Evolutionary conservation across 106 monocot species (phyloP).

Genomic region (Allium fistulosum): DNA sequence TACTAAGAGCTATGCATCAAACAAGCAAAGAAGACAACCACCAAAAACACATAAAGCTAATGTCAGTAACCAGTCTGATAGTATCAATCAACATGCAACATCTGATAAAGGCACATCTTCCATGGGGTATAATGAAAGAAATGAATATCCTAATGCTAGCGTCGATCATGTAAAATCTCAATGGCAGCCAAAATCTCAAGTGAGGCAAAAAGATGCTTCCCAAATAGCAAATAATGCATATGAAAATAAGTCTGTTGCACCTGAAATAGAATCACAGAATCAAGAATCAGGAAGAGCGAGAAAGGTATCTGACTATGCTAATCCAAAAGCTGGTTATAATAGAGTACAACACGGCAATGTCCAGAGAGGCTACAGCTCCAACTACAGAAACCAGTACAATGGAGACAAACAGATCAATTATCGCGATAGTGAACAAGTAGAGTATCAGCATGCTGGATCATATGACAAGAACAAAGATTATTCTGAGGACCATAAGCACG

Average conservation of each 20-base stretch:
- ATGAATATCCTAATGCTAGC: not conserved
- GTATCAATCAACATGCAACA: not conserved
- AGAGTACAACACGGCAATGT: not conserved
- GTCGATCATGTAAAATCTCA: conserved; percentile 2
- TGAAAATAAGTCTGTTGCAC: not conserved
- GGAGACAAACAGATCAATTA: conserved; percentile 17
- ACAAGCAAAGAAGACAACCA: conserved; percentile 8
- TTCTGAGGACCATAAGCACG: not conserved
- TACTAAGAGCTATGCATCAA: conserved; percentile 5
- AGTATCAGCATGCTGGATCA: conserved; percentile 36
- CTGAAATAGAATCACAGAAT: not conserved
- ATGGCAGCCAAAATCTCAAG: conserved; percentile 9
- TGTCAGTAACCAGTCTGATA: not conserved
- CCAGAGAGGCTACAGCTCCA: conserved; percentile 16
- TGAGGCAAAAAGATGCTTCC: not conserved
- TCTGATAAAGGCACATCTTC: not conserved
- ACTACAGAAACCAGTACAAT: conserved; percentile 13
- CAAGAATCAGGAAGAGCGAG: conserved; percentile 5
- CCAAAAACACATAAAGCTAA: not conserved
- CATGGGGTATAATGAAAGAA: not conserved
- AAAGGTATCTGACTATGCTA: not conserved
- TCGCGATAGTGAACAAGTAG: conserved; percentile 7
- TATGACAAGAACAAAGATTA: conserved; percentile 15
- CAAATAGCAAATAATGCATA: not conserved
- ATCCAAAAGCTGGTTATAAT: not conserved